Base-by-base conservation (phyloP, 2,329 filamentous ascomycete genomes). In the Coniochaeta sp. region DNA sequence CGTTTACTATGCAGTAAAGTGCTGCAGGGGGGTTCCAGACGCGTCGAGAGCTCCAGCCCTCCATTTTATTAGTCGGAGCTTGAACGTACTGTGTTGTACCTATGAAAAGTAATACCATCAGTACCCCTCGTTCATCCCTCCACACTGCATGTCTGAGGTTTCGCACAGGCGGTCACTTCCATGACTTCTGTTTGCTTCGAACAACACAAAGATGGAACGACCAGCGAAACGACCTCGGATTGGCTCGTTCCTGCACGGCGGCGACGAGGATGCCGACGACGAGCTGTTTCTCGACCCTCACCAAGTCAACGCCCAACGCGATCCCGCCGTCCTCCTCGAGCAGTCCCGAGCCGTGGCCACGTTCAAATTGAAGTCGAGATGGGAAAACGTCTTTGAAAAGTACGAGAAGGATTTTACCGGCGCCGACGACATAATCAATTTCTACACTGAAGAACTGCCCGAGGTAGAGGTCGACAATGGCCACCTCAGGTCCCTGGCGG, bases 381-480 rank as follows among this genome's bases (percentile, higher is more conserved):
- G 96, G 71, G 92, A 96, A 70, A 79, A 84, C 60, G 96, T 98
- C 59, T 96, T 96, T 70, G 84, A 89, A 62, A 97, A 96, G 72
- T 97, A 96, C 71, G 87, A 82, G 58, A 87, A 81, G 64, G 89
- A 97, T 71, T 96, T 96, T 68, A 86, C 86, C 1, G 89, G 87
- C 4, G 81, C 93, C 57, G 92, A 89, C 59, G 93, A 98, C 72
- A 92, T 96, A 75, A 92, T 98, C 67, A 91, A 98, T 72, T 79
- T 96, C 60, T 79, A 80, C 57, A 93, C 90, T 0, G 22, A 26
- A 4, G 47, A 52, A 16, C 42, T 47, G 19, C 92, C 91, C 59
- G 80, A 90, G 61, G 86, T 98, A 55, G 81, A 96, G n/a, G 87
- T 97, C 60, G 83, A 98, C 73, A 95, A 96, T 78, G 93, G 95